Evolutionary conservation across 768 basidiomycete species (phyloP).

Genomic region (Auricularia sp.): DNA sequence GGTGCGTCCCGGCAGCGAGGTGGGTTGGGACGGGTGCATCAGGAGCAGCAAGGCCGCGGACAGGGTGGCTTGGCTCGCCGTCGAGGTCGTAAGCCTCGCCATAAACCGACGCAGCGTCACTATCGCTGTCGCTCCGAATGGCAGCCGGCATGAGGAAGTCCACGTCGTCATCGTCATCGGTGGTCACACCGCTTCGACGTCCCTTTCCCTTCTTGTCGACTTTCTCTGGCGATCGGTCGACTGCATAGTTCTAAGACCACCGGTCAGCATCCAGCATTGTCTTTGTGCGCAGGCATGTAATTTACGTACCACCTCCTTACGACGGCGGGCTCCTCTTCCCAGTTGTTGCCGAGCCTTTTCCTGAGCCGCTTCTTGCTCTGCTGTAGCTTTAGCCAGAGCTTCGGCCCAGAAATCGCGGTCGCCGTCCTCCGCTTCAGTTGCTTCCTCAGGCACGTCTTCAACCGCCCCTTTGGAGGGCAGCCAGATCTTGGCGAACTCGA

Average conservation of each 20-base stretch:
- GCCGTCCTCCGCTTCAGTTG: slow-evolving; percentile 29
- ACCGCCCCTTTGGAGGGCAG: slow-evolving; percentile 62
- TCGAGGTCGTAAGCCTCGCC: slow-evolving; percentile 7
- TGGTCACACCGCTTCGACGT: slow-evolving; percentile 18
- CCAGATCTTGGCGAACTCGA: slow-evolving; percentile 91
- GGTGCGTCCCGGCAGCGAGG: neutral
- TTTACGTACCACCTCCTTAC: slow-evolving; percentile 51
- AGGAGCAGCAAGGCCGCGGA: neutral
- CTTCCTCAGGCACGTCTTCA: slow-evolving; percentile 52
- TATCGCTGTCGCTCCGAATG: slow-evolving; percentile 2
- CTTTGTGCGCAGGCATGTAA: slow-evolving; percentile 22
- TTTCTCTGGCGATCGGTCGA: slow-evolving; percentile 30
- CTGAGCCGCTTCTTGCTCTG: slow-evolving; percentile 38
- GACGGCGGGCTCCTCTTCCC: slow-evolving; percentile 60
- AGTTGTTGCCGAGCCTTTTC: slow-evolving; percentile 42
- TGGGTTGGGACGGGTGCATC: neutral
- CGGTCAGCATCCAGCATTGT: slow-evolving; percentile 1
- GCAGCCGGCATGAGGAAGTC: slow-evolving; percentile 5
- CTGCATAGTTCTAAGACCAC: slow-evolving; percentile 22
- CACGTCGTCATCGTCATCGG: slow-evolving; percentile 17
- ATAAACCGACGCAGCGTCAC: slow-evolving; percentile 2
- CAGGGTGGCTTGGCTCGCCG: neutral
- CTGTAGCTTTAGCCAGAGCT: slow-evolving; percentile 41
- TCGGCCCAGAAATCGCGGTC: slow-evolving; percentile 76
- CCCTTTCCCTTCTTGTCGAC: slow-evolving; percentile 16